Conservation (phyloP, 331 rosid genomes). For the Quercus phellos region DNA sequence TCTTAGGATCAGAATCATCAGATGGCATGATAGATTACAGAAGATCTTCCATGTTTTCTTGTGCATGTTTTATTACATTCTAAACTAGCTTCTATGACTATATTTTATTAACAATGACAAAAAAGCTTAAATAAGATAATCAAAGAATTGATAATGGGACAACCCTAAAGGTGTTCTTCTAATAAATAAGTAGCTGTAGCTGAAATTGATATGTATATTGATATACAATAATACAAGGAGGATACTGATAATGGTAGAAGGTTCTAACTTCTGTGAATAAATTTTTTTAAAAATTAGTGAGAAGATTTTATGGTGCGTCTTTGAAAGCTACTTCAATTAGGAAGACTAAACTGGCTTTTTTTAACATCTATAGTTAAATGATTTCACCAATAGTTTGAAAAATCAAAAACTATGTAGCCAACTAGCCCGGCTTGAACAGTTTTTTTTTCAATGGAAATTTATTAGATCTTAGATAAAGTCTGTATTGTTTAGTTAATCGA, state of each 20-base stretch:
- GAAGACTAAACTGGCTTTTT: background rate
- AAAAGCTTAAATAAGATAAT: slow-evolving; percentile 16
- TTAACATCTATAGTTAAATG: background rate
- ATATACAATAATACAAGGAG: slow-evolving; percentile 3
- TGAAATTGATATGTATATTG: slow-evolving; percentile 3
- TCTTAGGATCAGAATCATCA: slow-evolving; percentile 24
- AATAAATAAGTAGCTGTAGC: background rate
- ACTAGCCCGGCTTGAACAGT: no score
- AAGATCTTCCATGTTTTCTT: slow-evolving; percentile 71
- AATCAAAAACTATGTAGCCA: no score
- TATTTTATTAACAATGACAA: slow-evolving; percentile 1
- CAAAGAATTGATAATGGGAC: slow-evolving; percentile 10
- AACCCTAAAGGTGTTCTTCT: background rate
- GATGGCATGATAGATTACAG: slow-evolving; percentile 49
- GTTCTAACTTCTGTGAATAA: background rate
- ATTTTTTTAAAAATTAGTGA: background rate
- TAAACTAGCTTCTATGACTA: background rate
- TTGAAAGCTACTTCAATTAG: slow-evolving; percentile 3
- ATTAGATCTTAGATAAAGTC: no score
- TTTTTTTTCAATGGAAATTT: no score
- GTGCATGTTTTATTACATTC: slow-evolving; percentile 30
- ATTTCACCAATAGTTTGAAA: no score
- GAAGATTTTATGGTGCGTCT: background rate
- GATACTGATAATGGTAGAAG: background rate
- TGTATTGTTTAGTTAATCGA: no score